Evolutionary conservation across 345 rosid species (phyloP).

Genomic region (Noccaea caerulescens): DNA sequence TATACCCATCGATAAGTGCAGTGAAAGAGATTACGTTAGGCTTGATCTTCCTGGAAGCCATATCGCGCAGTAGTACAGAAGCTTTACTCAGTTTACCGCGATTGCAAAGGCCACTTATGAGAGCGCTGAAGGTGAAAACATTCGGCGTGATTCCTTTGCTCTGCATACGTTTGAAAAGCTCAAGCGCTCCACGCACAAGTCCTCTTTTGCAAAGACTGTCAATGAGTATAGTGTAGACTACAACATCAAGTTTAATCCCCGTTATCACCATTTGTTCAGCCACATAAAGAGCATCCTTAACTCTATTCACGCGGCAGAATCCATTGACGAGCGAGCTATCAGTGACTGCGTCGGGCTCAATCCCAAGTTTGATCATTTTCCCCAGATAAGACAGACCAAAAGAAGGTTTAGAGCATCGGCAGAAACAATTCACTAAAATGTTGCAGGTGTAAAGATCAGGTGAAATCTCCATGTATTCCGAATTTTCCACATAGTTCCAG

Average conservation of each 20-base stretch:
- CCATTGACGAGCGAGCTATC: conserved; percentile 36
- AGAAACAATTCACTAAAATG: conserved; percentile 39
- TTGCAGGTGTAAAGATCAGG: conserved; percentile 43
- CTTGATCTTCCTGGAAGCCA: conserved; percentile 17
- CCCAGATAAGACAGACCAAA: conserved; percentile 36
- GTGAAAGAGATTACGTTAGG: conserved; percentile 40
- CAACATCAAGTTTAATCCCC: conserved; percentile 29
- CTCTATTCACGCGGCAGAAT: conserved; percentile 9
- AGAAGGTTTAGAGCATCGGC: conserved; percentile 26
- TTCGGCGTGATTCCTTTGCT: conserved; percentile 24
- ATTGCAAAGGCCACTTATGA: conserved; percentile 42
- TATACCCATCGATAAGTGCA: conserved; percentile 30
- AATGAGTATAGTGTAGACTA: conserved; percentile 25
- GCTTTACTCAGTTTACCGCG: conserved; percentile 27
- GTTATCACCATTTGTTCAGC: conserved; percentile 28
- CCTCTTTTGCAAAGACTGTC: conserved; percentile 34
- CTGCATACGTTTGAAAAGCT: conserved; percentile 11
- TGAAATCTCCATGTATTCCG: conserved; percentile 6
- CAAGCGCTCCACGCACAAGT: not conserved
- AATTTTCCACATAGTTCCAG: conserved; percentile 14
- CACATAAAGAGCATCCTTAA: conserved; percentile 4
- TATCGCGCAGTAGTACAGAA: not conserved
- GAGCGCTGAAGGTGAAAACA: conserved; percentile 39
- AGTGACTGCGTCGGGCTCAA: conserved; percentile 37
- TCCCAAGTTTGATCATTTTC: conserved; percentile 39